Conservation (phyloP, 306 rosid species). For the Pterocarpus santalinus region DNA sequence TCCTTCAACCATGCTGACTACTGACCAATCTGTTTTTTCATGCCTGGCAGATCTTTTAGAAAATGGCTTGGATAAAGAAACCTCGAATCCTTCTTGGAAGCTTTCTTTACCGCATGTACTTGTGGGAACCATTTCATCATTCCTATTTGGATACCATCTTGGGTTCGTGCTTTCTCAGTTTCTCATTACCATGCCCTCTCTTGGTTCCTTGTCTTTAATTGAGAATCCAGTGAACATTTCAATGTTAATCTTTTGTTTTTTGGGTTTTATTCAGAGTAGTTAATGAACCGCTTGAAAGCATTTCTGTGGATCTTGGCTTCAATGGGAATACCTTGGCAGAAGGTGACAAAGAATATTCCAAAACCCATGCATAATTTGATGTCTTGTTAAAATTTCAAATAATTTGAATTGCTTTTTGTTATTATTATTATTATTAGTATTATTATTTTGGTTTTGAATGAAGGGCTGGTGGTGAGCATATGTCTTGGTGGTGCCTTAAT, state of each 20-base stretch:
- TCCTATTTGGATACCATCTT: conserved; percentile 91
- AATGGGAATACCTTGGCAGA: conserved; percentile 92
- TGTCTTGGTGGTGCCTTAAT: conserved; percentile 93
- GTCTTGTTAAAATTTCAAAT: conserved; percentile 30
- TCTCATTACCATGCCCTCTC: conserved; percentile 29
- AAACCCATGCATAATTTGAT: conserved; percentile 38
- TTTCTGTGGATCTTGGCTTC: conserved; percentile 92
- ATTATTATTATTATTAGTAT: background rate
- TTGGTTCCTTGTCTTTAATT: conserved; percentile 36
- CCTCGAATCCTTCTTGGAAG: conserved; percentile 83
- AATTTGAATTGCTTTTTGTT: conserved; percentile 4
- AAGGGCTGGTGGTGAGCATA: conserved; percentile 97
- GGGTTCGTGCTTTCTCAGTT: conserved; percentile 72
- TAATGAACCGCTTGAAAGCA: conserved; percentile 96
- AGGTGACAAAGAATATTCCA: conserved; percentile 59
- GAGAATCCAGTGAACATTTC: conserved; percentile 22
- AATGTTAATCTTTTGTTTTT: conserved; percentile 38
- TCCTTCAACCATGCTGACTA: conserved; percentile 29
- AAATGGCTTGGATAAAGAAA: conserved; percentile 56
- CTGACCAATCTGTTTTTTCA: conserved; percentile 45
- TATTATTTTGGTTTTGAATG: conserved; percentile 42
- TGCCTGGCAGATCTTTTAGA: conserved; percentile 65
- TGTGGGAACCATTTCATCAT: conserved; percentile 79
- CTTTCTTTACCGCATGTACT: conserved; percentile 88
- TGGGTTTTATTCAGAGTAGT: conserved; percentile 72